Base-by-base conservation (phyloP, 768 basidiomycete genomes). In the Hypsizygus marmoreus region DNA sequence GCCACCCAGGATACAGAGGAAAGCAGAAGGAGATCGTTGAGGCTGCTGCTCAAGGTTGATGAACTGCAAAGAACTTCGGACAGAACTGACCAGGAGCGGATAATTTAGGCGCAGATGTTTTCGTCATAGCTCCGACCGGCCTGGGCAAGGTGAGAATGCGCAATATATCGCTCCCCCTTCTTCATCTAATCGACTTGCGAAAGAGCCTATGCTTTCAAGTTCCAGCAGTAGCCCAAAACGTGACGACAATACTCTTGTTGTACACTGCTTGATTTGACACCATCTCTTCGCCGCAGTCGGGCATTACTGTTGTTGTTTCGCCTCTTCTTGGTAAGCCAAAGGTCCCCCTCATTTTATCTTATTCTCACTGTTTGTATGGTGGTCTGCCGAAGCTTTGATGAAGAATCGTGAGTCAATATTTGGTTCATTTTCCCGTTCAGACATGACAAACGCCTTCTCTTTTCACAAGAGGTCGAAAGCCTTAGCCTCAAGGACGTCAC, bases 371-470 rank as follows among this genome's bases (percentile, higher is more conserved):
- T n/a, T n/a, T n/a, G n/a, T n/a, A n/a, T n/a, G n/a, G n/a, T n/a
- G n/a, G n/a, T n/a, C n/a, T n/a, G n/a, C n/a, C n/a, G n/a, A n/a
- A 90, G 90, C 89, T 16, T 67, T 92, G 19, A 91, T 92, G 83
- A 84, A 86, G 63, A 84, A 91, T 56, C 90, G 88, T 88, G 53
- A 63, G 77, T 63, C 23, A 5, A n/a, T 16, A n/a, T 9, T 17
- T 17, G n/a, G 26, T 30, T 22, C 13, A 5, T 11, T 10, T 38
- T 4, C n/a, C 26, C 32, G 8, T 47, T 29, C 31, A 50, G 13
- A 13, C 29, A 9, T 25, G 24, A n/a, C n/a, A n/a, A n/a, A n/a
- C n/a, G n/a, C n/a, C n/a, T 42, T 23, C 16, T 39, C 4, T 20
- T 48, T 29, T 20, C 22, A 7, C 13, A 22, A 91, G 88, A 91